Base-by-base conservation (phyloP, 2,329 filamentous ascomycete genomes). In the Fusarium sp. region DNA sequence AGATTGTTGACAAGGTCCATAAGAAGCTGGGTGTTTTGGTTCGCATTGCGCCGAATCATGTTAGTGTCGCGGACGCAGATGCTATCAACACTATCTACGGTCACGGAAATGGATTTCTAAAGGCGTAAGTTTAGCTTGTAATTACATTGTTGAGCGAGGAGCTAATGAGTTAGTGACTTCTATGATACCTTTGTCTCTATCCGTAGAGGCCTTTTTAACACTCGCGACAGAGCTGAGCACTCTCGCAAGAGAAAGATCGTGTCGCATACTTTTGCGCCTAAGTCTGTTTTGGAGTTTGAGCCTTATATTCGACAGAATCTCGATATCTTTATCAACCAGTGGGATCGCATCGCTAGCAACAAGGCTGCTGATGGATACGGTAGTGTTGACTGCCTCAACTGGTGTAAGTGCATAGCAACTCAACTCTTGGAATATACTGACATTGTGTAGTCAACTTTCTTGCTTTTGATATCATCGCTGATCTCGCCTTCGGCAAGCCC, bases 121-220 rank as follows among this genome's bases (percentile, higher is more conserved):
- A 94, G 79, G 84, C 90, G 87, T 92, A 80, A 49, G 33, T 18
- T 8, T 35, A 35, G 14, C 1, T 4, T 33, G 12, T 6, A 12
- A 33, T 15, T 15, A 29, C 9, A 29, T 7, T 29, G 3, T 8
- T 29, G 27, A 29, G 27, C 7, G 27, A 29, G 27, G 7, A 29
- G 27, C 35, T 37, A 12, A 74, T 10, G 9, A 4, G 8, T 1
- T 2, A 94, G 92, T 52, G 91, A 95, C 14, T 97, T 94, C 83
- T 97, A 97, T 77, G 94, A 97, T 77, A 92, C 94, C 49, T 97
- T 97, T 77, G 94, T 97, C 56, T 95, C 93, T 14, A 97, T 97
- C 77, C 89, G 88, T 51, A 90, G 93, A 10, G 94, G 94, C 21
- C 86, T 97, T 10, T 97, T 97, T 89, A 97, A 97, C 83, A 97